These are phyloP conservation scores for Calycina marina DNA, from an alignment of 2,329 filamentous ascomycete species.

Conservation along the genomic window DNA sequence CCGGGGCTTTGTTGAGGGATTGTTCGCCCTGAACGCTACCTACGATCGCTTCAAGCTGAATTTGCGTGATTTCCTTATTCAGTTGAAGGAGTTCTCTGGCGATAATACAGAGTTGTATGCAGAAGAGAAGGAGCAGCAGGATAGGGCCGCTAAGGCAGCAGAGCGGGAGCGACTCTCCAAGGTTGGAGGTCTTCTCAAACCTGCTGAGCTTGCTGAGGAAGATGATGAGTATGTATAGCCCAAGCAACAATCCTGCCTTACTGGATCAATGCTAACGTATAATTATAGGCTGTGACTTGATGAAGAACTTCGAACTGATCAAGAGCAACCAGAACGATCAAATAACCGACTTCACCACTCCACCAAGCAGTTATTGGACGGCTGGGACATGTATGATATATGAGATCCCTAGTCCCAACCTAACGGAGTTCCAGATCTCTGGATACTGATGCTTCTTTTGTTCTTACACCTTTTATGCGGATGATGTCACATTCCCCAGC, in stretches of 20 bases:
- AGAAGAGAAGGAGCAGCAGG: slow-evolving; percentile 87
- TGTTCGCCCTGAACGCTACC: slow-evolving; percentile 80
- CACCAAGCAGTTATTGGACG: too few relatives aligned
- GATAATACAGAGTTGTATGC: slow-evolving; percentile 90
- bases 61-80: slow-evolving; percentile 92
- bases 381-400: slow-evolving; percentile 50
- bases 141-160: slow-evolving; percentile 69
- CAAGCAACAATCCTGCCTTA: neutral
- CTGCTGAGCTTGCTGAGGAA: slow-evolving; percentile 81
- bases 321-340: too few relatives aligned
- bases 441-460: slow-evolving; percentile 10
- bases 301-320: slow-evolving; percentile 50
- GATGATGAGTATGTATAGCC: slow-evolving; percentile 47
- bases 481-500: slow-evolving; percentile 10
- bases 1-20: slow-evolving; percentile 71
- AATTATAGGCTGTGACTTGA: slow-evolving; percentile 53
- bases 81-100: slow-evolving; percentile 88
- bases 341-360: too few relatives aligned
- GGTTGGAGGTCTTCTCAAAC: slow-evolving; percentile 90
- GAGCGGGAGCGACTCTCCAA: slow-evolving; percentile 89
- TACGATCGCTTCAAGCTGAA: slow-evolving; percentile 92
- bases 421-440: slow-evolving; percentile 7
- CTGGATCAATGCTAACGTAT: neutral
- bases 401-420: slow-evolving; percentile 20
- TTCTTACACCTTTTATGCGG: slow-evolving; percentile 1